Evolutionary conservation across 352 stramenopile species (phyloP), one percentile per base, ranked within the genome.

Genomic region (Pythium phragmiticola): DNA sequence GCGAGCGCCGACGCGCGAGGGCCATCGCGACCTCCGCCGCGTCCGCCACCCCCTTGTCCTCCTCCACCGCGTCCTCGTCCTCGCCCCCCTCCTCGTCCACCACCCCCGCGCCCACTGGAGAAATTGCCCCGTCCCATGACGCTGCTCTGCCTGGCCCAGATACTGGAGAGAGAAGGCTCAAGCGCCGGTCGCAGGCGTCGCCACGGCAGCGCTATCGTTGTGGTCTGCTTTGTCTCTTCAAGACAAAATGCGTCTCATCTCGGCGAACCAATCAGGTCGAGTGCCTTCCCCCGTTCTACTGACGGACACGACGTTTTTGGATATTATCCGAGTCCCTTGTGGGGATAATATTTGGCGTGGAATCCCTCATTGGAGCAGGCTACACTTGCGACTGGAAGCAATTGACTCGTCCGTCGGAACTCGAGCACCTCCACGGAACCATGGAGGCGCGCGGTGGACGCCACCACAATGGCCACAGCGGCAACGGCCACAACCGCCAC

Each of bases 61-160:
- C 61, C 36, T 12, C 61, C 61, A 7, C 61, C 45, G 9, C 78
- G 60, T 46, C 74, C 56, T 66, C 75, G 63, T 33, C 62, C 63
- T 54, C 64, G 46, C 41, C 64, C 57, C 39, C 51, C 28, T 33
- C 51, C 51, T 21, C 50, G 34, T 16, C 39, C 39, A n/a, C 39
- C 55, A 12, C 55, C 33, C 5, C 50, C 50, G 33, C 50, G 50
- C 45, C 50, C 50, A 16, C 50, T 57, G 50, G 50, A 57, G 33
- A 57, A 46, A 57, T 57, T 57, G 50, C 50, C 50, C 21, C 50
- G 50, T 34, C 50, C 50, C 50, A 57, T 57, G 50, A 33, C 28
- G 33, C 33, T 45, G n/a, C 50, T 43, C 50, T 26, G 50, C 30
- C 36, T 23, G 50, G 5, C 19, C 33, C 50, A 46, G 17, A 33